phyloP scores from a whole-genome alignment of 192 early-diverging fungal genomes.

The Entomortierella chlamydospora region DNA sequence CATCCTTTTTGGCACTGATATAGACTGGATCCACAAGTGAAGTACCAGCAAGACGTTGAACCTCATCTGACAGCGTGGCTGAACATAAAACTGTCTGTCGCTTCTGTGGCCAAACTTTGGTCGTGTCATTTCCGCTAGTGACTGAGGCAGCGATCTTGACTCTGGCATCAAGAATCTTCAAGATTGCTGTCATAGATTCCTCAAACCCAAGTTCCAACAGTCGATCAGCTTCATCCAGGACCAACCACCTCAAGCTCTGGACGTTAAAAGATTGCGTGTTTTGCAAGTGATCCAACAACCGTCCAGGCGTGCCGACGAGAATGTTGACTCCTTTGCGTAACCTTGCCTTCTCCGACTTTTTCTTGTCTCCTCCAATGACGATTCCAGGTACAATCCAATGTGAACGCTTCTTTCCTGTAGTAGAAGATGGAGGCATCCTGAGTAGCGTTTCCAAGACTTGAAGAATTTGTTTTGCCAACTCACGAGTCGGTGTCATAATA shows the following conservation, averaged over 20 bases:
- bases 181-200: conserved; percentile 77
- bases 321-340: conserved; percentile 90
- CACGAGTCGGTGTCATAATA: conserved; percentile 95
- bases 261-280: conserved; percentile 87
- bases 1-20: conserved; percentile 72
- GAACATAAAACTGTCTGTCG: conserved; percentile 89
- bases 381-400: conserved; percentile 90
- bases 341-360: conserved; percentile 83
- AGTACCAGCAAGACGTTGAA: conserved; percentile 83
- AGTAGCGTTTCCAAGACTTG: conserved; percentile 81
- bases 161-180: conserved; percentile 71
- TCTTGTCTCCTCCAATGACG: conserved; percentile 86
- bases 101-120: conserved; percentile 66
- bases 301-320: conserved; percentile 95
- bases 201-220: conserved; percentile 95
- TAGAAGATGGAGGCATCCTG: conserved; percentile 61
- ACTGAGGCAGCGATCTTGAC: conserved; percentile 34
- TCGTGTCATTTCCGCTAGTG: conserved; percentile 48
- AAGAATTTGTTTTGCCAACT: conserved; percentile 95
- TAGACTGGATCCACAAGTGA: conserved; percentile 83
- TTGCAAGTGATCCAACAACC: conserved; percentile 88
- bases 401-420: conserved; percentile 51
- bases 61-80: conserved; percentile 90
- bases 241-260: conserved; percentile 91
- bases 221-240: conserved; percentile 98